Evolutionary conservation across 208 protist genomes (phyloP).

Genomic region (Crithidia sp.): DNA sequence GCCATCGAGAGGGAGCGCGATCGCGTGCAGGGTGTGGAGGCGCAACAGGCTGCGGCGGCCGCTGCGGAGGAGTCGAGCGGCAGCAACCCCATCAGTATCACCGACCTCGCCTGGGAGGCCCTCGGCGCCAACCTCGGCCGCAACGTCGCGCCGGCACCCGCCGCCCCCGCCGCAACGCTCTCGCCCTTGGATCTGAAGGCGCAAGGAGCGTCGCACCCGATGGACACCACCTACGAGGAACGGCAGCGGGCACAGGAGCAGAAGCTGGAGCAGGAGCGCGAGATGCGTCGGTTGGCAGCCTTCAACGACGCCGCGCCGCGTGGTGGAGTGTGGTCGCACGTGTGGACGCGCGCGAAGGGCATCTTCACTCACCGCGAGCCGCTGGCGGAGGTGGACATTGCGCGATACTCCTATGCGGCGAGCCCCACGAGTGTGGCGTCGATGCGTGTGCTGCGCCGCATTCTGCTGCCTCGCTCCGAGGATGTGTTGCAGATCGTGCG

Average conservation of each 20-base stretch:
- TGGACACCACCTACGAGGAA: constrained; percentile 80
- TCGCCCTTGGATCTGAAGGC: constrained; percentile 22
- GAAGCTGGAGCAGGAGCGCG: constrained; percentile 32
- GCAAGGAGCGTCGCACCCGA: constrained; percentile 44
- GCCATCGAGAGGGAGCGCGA: constrained; percentile 58
- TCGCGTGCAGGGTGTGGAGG: constrained; percentile 22
- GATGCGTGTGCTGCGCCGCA: constrained; percentile 72
- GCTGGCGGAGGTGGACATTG: constrained; percentile 49
- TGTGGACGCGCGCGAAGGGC: constrained; percentile 64
- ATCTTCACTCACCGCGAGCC: constrained; percentile 30
- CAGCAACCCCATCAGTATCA: neutral
- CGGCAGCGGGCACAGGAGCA: constrained; percentile 29
- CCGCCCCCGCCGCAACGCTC: neutral
- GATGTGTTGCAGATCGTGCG: constrained; percentile 87
- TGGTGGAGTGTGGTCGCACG: neutral
- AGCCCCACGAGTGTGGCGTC: constrained; percentile 72
- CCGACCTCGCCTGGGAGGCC: constrained; percentile 25
- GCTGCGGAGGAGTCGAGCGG: neutral
- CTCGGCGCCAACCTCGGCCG: constrained; percentile 16
- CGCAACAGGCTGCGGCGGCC: neutral
- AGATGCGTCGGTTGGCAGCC: constrained; percentile 49
- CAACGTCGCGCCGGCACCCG: neutral
- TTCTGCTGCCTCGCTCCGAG: constrained; percentile 79
- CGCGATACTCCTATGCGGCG: constrained; percentile 74
- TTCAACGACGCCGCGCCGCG: neutral